phyloP scores from a whole-genome alignment of 2,329 filamentous ascomycete species.

The Domatiomyces globalis region DNA sequence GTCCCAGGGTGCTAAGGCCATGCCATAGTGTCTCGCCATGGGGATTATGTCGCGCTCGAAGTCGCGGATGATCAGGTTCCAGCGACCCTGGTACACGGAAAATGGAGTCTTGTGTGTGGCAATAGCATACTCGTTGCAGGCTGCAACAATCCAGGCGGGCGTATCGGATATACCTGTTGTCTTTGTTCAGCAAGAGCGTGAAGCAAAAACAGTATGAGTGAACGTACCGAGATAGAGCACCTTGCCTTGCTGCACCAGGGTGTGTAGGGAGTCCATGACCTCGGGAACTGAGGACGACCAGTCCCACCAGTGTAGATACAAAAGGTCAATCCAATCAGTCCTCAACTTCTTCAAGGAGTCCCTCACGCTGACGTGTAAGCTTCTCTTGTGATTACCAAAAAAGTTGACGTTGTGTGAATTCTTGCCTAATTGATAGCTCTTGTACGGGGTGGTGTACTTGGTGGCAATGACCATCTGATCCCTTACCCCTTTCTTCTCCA shows the following conservation, averaged over 20 bases:
- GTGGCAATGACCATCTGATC: conserved; percentile 58
- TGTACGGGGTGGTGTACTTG: conserved; percentile 51
- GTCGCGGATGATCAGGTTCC: conserved; percentile 27
- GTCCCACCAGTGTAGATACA: conserved; percentile 45
- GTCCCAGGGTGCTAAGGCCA: conserved; percentile 45
- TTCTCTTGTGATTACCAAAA: conserved; percentile 32
- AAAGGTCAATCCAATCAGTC: conserved; percentile 41
- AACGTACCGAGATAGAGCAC: conserved; percentile 27
- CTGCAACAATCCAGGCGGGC: conserved; percentile 28
- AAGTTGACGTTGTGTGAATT: conserved; percentile 27
- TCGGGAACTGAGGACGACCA: conserved; percentile 26
- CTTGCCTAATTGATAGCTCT: conserved; percentile 26
- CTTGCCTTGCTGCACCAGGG: conserved; percentile 27
- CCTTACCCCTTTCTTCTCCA: conserved; percentile 37
- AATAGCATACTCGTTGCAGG: conserved; percentile 28
- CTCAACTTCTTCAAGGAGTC: conserved; percentile 35
- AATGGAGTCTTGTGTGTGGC: conserved; percentile 28
- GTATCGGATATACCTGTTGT: conserved; percentile 23
- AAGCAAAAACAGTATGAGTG: not conserved
- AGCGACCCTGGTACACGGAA: conserved; percentile 26
- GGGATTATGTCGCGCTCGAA: conserved; percentile 31
- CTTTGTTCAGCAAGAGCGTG: not conserved
- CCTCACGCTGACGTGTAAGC: conserved; percentile 30
- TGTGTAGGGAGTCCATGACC: conserved; percentile 28
- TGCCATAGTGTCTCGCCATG: conserved; percentile 28